A percentile compares a stretch with the other conserved stretches of the same genome.
These are phyloP conservation scores for Apophysomyces sp. DNA, from an alignment of 371 early-diverging fungal genomes.

Conservation along the genomic window DNA sequence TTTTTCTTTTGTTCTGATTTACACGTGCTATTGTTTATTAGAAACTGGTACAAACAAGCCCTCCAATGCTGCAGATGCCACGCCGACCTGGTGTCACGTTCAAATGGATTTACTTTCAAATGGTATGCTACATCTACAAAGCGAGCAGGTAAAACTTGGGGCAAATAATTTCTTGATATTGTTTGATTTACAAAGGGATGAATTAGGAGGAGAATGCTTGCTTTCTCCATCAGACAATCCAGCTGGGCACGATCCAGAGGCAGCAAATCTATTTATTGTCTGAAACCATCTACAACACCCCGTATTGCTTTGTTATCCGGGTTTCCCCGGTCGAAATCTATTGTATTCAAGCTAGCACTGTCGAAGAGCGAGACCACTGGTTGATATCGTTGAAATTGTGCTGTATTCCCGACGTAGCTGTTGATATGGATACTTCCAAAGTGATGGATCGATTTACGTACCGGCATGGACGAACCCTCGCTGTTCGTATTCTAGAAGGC, in stretches of 20 bases:
- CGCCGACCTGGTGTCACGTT: not conserved
- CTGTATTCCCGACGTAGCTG: constrained; percentile 30
- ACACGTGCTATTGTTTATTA: not conserved
- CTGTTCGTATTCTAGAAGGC: constrained; percentile 51
- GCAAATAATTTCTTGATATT: not conserved
- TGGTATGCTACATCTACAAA: constrained; percentile 5
- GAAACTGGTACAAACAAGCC: not conserved
- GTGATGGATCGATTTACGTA: constrained; percentile 15
- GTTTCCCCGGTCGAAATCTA: constrained; percentile 39
- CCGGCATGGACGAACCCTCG: constrained; percentile 50
- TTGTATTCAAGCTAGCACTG: constrained; percentile 48
- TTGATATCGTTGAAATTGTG: constrained; percentile 44
- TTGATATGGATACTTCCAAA: not conserved
- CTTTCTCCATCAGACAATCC: constrained; percentile 18
- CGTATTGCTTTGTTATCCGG: constrained; percentile 55
- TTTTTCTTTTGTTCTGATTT: not conserved
- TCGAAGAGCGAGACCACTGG: constrained; percentile 56
- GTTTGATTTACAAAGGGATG: not conserved
- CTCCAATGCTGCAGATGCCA: not conserved
- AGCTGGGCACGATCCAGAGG: constrained; percentile 22
- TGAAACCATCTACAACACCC: constrained; percentile 51
- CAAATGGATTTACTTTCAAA: not conserved
- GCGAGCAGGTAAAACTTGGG: not conserved
- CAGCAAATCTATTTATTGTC: constrained; percentile 45
- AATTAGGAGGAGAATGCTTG: not conserved